A percentile compares a stretch with the other conserved stretches of the same genome.
Conservation (phyloP, 805 yeast species). For the Cyberlindnera maritima region DNA sequence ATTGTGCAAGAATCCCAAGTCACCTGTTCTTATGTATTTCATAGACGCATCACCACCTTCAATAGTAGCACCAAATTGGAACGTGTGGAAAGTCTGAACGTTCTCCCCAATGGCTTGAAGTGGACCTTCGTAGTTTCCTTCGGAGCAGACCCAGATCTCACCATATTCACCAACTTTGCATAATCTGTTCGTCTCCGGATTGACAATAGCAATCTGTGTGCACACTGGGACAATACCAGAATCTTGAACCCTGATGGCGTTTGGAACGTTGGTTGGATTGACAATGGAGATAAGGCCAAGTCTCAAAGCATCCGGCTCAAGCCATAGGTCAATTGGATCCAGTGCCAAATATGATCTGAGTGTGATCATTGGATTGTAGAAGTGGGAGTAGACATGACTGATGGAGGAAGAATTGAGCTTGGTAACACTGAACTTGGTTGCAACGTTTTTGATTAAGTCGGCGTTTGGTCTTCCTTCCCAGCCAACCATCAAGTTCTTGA, state of each 20-base stretch:
- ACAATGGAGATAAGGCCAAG: slow-evolving; percentile 83
- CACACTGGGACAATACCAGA: slow-evolving; percentile 96
- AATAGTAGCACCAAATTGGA: slow-evolving; percentile 62
- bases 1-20: slow-evolving; percentile 86
- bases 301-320: slow-evolving; percentile 86
- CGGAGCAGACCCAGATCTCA: slow-evolving; percentile 94
- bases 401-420: slow-evolving; percentile 66
- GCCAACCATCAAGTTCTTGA: slow-evolving; percentile 83
- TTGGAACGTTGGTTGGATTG: slow-evolving; percentile 65
- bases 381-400: slow-evolving; percentile 75
- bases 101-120: slow-evolving; percentile 49
- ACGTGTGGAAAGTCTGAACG: slow-evolving; percentile 19
- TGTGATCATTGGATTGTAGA: slow-evolving; percentile 77
- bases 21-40: slow-evolving; percentile 84
- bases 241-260: slow-evolving; percentile 79
- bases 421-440: slow-evolving; percentile 60
- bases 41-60: slow-evolving; percentile 60
- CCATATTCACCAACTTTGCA: slow-evolving; percentile 93
- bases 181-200: slow-evolving; percentile 80
- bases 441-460: slow-evolving; percentile 52
- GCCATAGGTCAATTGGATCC: slow-evolving; percentile 82
- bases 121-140: slow-evolving; percentile 65
- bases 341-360: slow-evolving; percentile 84
- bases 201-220: slow-evolving; percentile 90
- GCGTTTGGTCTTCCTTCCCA: slow-evolving; percentile 73